Evolutionary conservation across 148 eudicot genomes (phyloP).

Genomic region (Dysphania ambrosioides): DNA sequence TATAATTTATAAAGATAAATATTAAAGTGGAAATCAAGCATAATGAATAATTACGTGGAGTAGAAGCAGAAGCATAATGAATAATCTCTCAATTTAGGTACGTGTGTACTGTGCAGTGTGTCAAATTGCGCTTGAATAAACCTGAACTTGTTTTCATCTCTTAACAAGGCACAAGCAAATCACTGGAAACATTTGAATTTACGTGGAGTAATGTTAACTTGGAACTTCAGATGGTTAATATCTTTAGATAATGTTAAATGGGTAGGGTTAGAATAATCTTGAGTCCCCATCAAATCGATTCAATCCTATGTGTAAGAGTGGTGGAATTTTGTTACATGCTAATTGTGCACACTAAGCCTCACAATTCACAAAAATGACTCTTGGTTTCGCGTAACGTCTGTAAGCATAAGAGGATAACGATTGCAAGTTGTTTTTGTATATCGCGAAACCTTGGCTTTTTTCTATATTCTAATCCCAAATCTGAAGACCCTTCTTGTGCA

Average conservation of each 20-base stretch:
- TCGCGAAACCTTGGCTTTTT: slow-evolving; percentile 25
- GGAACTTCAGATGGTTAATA: slow-evolving; percentile 26
- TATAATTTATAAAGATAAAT: too few relatives aligned
- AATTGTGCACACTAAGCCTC: slow-evolving; percentile 20
- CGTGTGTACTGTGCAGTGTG: too few relatives aligned
- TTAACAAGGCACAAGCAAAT: neutral
- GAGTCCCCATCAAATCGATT: slow-evolving; percentile 29
- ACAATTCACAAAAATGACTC: slow-evolving; percentile 21
- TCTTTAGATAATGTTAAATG: slow-evolving; percentile 29
- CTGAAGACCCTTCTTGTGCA: slow-evolving; percentile 27
- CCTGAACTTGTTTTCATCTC: neutral
- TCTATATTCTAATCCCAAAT: slow-evolving; percentile 34
- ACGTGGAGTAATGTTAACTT: slow-evolving; percentile 20
- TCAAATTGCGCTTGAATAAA: neutral
- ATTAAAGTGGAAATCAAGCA: too few relatives aligned
- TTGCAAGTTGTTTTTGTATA: slow-evolving; percentile 17
- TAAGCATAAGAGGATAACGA: slow-evolving; percentile 32
- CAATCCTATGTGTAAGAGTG: slow-evolving; percentile 17
- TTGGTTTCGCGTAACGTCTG: slow-evolving; percentile 28
- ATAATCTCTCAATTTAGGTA: too few relatives aligned
- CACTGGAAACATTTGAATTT: neutral
- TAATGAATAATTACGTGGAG: too few relatives aligned
- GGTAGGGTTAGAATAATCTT: slow-evolving; percentile 30
- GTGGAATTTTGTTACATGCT: slow-evolving; percentile 28
- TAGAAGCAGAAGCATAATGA: too few relatives aligned